A percentile compares a stretch with the other conserved stretches of the same genome.
phyloP scores from a whole-genome alignment of 257 asterid genomes.

The Fraxinus anomala region DNA sequence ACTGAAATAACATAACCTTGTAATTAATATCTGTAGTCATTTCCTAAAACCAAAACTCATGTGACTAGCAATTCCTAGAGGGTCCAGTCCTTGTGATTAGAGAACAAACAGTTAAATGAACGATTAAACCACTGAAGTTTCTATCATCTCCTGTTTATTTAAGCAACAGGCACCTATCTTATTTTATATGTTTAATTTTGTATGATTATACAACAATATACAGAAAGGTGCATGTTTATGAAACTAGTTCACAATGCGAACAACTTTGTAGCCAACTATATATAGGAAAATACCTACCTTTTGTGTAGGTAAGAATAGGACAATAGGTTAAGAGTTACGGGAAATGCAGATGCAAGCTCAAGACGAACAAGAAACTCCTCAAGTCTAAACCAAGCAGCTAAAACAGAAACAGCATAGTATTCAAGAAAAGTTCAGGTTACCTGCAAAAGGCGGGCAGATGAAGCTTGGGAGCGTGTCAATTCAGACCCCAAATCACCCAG shows the following conservation, averaged over 20 bases:
- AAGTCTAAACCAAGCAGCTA: background rate
- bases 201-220: background rate
- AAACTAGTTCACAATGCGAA: background rate
- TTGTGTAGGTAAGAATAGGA: background rate
- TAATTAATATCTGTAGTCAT: no score
- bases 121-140: background rate
- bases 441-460: slow-evolving; percentile 61
- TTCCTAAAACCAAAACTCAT: background rate
- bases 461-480: slow-evolving; percentile 62
- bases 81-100: background rate
- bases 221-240: background rate
- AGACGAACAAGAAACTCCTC: background rate
- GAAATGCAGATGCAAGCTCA: background rate
- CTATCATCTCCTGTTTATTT: background rate
- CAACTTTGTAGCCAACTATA: background rate
- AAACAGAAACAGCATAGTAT: slow-evolving; percentile 10
- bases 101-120: background rate
- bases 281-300: background rate
- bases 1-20: background rate
- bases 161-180: background rate
- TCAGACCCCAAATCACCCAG: slow-evolving; percentile 67
- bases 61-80: background rate
- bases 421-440: slow-evolving; percentile 35
- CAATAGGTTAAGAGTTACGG: background rate
- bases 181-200: background rate